A percentile compares a stretch with the other conserved stretches of the same genome.
Evolutionary conservation across 495 filamentous ascomycete species (phyloP).

Genomic region (Tuber brumale): DNA sequence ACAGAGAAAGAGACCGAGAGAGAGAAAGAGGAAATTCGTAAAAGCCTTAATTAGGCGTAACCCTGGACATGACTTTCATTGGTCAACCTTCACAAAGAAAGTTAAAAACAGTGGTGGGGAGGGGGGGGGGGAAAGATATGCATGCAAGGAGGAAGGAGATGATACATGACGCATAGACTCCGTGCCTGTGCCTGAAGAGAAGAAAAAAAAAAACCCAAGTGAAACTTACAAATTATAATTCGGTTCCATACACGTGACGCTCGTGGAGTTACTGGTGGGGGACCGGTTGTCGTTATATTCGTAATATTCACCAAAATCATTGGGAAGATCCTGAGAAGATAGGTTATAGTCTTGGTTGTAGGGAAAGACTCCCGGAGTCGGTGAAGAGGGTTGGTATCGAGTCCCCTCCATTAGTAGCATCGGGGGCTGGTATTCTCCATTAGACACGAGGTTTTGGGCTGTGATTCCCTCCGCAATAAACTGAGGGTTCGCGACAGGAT

Average conservation of each 20-base stretch:
- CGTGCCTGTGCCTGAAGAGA: constrained; percentile 1
- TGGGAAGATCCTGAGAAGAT: not conserved
- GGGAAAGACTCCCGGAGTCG: not conserved
- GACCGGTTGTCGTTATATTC: not conserved
- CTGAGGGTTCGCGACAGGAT: not conserved
- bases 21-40: constrained; percentile 4
- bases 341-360: not conserved
- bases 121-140: not conserved
- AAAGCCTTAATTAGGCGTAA: constrained; percentile 5
- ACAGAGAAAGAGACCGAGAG: not conserved
- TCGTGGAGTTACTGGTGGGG: not conserved
- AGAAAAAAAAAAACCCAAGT: not conserved
- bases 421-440: not conserved
- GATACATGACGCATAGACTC: not conserved
- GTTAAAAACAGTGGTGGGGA: not conserved
- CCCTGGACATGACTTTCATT: constrained; percentile 1
- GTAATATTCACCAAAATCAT: not conserved
- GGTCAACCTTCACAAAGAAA: constrained; percentile 5
- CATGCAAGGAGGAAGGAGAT: not conserved
- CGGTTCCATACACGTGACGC: not conserved
- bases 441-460: not conserved
- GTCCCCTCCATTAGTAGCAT: not conserved
- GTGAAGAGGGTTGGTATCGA: not conserved
- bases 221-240: constrained; percentile 3
- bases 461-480: not conserved